Evolutionary conservation across 2,329 filamentous ascomycete genomes (phyloP).

Genomic region (Fusarium robinianum): DNA sequence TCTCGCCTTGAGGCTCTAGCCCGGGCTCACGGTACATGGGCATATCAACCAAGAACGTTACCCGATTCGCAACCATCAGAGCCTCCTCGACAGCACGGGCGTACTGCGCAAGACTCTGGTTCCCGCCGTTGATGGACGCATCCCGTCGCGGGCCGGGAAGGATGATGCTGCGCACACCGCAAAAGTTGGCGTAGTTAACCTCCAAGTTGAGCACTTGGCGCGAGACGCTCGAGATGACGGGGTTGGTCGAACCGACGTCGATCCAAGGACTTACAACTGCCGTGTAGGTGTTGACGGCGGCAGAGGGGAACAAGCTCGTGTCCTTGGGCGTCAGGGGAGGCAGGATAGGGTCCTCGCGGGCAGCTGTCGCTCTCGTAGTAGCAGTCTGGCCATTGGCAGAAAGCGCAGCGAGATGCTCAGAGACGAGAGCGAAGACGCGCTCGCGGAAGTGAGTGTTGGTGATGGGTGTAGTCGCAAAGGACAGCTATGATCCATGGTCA

Average conservation of each 20-base stretch:
- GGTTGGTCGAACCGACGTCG: constrained; percentile 81
- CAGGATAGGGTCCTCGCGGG: constrained; percentile 60
- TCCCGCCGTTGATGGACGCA: constrained; percentile 55
- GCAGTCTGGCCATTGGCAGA: constrained; percentile 46
- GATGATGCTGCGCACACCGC: constrained; percentile 81
- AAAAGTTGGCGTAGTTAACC: constrained; percentile 93
- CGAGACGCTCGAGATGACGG: constrained; percentile 82
- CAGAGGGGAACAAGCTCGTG: constrained; percentile 71
- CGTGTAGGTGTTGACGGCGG: constrained; percentile 72
- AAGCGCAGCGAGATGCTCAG: constrained; percentile 56
- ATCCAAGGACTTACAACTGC: constrained; percentile 90
- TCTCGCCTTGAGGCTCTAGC: constrained; percentile 55
- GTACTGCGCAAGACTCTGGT: constrained; percentile 70
- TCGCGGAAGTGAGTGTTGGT: constrained; percentile 74
- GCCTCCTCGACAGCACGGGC: constrained; percentile 83
- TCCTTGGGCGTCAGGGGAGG: constrained; percentile 78
- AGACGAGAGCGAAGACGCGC: constrained; percentile 66
- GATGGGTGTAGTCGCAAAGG: constrained; percentile 77
- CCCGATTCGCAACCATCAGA: constrained; percentile 72
- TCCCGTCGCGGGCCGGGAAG: constrained; percentile 76
- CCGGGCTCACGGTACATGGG: constrained; percentile 80
- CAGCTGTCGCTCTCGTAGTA: constrained; percentile 50
- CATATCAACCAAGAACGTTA: constrained; percentile 80
- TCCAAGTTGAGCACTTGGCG: constrained; percentile 89
- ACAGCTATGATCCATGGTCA: constrained; percentile 62